Base-by-base conservation (phyloP, 1,284 basidiomycete species). In the Inonotus obliquus region DNA sequence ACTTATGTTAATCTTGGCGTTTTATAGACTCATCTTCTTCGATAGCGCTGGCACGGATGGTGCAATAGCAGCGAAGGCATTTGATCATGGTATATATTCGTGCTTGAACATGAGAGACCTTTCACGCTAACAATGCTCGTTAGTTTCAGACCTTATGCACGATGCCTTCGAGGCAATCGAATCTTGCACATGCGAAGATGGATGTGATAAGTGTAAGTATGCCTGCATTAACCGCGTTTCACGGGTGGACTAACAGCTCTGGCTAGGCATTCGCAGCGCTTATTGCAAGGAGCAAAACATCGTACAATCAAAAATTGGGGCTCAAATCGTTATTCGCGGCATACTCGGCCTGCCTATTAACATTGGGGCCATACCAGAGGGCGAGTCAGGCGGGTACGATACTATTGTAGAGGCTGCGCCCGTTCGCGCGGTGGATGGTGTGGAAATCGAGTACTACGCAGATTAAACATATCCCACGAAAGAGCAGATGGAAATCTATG, bases 1-100 rank as follows among this genome's bases (percentile, higher is more conserved):
- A 10, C 13, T 25, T 29, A 10, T 17, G 44, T 45, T 10, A 54
- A 59, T 32, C 48, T 29, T 45, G 27, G n/a, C 39, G 11, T 23
- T 35, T 49, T 13, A 19, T 51, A 92, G 93, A 63, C 73, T 96
- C 9, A 89, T 95, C 55, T 91, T 96, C 67, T 95, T 92, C 69
- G 94, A 96, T 67, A 74, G 79, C 41, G 79, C 84, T 4, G 89
- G 89, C 0, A 85, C 85, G 67, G 84, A 83, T 32, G 86, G 86
- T 21, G 89, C 91, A 0, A 78, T 91, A 5, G 85, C 89, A 44
- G 82, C 84, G 1, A 92, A 89, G 69, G 92, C 89, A 1, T 96
- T 95, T 68, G 92, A 94, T 69, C 86, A 93, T 67, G 83, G 90
- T 89, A 68, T 35, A 76, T 21, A 23, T n/a, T n/a, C n/a, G 14